These are phyloP conservation scores for Tilletia caries DNA, from an alignment of 1,284 basidiomycete genomes.

Conservation along the genomic window DNA sequence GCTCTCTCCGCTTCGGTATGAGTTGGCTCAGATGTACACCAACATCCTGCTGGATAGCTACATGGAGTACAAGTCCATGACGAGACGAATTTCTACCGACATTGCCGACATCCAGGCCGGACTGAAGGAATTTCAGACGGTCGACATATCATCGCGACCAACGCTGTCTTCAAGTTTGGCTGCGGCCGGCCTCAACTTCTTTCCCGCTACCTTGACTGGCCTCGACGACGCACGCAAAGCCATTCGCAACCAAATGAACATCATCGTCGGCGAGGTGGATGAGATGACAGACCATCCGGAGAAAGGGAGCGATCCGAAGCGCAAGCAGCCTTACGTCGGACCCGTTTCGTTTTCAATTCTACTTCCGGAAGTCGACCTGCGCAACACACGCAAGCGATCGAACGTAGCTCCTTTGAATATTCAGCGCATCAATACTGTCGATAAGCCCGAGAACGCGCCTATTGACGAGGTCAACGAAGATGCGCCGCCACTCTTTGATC, in stretches of 20 bases:
- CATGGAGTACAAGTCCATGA: conserved; percentile 16
- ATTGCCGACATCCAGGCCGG: conserved; percentile 11
- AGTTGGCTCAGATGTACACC: conserved; percentile 14
- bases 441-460: background rate
- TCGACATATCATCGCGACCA: background rate
- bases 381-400: background rate
- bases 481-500: background rate
- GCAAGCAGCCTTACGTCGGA: background rate
- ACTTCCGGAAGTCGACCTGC: background rate
- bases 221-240: background rate
- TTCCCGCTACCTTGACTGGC: background rate
- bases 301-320: background rate
- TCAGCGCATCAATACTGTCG: background rate
- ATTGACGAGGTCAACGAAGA: background rate
- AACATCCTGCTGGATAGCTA: conserved; percentile 13
- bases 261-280: background rate
- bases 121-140: background rate
- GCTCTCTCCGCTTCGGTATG: conserved; percentile 7
- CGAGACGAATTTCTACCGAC: background rate
- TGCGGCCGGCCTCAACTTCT: background rate
- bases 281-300: background rate
- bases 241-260: background rate
- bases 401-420: background rate
- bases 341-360: background rate
- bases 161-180: background rate